Evolutionary conservation across 306 rosid species (phyloP), one percentile per base, ranked within the genome.

Genomic region (Medicago lupulina): DNA sequence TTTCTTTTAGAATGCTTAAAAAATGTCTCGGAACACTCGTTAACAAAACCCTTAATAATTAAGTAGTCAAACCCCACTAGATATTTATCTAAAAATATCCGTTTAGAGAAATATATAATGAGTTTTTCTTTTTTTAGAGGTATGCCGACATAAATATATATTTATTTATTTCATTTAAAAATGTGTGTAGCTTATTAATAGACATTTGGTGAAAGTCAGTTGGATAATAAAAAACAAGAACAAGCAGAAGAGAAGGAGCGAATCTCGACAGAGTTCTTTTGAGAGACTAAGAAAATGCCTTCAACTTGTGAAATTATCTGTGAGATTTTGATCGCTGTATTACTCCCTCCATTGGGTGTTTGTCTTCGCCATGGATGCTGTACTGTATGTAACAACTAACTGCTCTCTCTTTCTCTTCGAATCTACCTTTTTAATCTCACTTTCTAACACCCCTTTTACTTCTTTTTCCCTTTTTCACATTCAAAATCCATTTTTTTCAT

Each of bases 361-460:
- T 92, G 97, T 79, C 73, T 92, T 47, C 82, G 96, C 60, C 97
- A 92, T 69, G 97, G 97, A 15, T 92, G 97, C 73, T 92, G 97
- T 87, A 92, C 80, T 21, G 99, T 92, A 84, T 39, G 81, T 49
- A 0, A 34, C 36, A 31, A 31, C 6, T 31, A 31, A 31, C 6
- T 31, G 2, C 6, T 31, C 16, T 17, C 11, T 31, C 23, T 69
- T 67, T n/a, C 58, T 11, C 41, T 50, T 53, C 34, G 13, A 50
- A 41, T 77, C 75, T 46, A 9, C 0, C 2, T 5, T 16, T 6
- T 66, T 14, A 16, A 31, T 44, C 40, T 72, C 55, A 3, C 0
- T 19, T 14, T 39, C 23, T n/a, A 5, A 74, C 58, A 44, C 2
- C 44, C 70, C 57, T 65, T 64, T 57, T 31, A n/a, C 66, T 38